Evolutionary conservation across 1,139 yeast genomes (phyloP).

Genomic region (Saccharomyces hybrid): DNA sequence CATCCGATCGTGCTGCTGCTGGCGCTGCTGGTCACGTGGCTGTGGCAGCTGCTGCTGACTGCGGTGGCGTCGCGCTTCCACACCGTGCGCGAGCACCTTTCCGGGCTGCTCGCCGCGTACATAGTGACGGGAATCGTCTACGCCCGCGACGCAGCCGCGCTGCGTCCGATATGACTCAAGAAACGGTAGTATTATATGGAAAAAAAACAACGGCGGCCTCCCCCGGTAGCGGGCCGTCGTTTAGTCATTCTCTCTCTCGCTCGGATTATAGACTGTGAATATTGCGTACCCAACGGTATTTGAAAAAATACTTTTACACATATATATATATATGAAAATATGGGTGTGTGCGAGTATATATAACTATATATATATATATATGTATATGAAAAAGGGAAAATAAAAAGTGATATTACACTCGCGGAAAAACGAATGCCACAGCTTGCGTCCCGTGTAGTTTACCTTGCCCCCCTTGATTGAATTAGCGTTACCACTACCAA

Average conservation of each 20-base stretch:
- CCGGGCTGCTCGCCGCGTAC: constrained; percentile 26
- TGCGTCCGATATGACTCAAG: background rate
- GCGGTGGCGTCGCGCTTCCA: constrained; percentile 63
- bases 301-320: too few relatives aligned
- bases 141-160: background rate
- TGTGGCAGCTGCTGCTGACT: constrained; percentile 85
- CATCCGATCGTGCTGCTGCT: constrained; percentile 42
- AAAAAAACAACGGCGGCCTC: too few relatives aligned
- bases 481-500: background rate
- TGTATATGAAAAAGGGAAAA: background rate
- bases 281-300: too few relatives aligned
- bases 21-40: constrained; percentile 53
- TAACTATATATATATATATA: background rate
- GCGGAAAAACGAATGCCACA: background rate
- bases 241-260: background rate
- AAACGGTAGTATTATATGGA: background rate
- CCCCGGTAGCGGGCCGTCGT: constrained; percentile 1
- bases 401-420: background rate
- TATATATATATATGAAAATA: background rate
- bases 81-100: constrained; percentile 49
- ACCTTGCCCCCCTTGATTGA: background rate
- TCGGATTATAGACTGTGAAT: background rate
- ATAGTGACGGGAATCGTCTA: constrained; percentile 16
- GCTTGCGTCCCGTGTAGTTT: background rate
- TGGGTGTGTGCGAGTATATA: background rate